Evolutionary conservation across 345 rosid species (phyloP).

Genomic region (Lepidium sativum): DNA sequence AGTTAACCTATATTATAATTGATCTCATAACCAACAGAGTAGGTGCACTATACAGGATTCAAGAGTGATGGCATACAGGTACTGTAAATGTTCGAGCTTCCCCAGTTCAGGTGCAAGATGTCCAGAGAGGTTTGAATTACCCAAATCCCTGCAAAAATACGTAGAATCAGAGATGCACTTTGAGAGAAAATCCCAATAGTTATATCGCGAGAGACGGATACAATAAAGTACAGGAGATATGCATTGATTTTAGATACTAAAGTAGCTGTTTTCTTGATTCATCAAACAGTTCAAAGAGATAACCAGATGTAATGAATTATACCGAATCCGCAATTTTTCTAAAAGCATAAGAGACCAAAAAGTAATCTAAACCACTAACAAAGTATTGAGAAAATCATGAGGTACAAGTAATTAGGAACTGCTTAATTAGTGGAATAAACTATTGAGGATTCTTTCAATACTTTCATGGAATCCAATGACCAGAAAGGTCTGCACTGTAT

Average conservation of each 20-base stretch:
- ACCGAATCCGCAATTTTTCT: neutral
- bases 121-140: constrained; percentile 84
- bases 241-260: neutral
- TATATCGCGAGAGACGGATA: neutral
- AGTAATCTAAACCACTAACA: constrained; percentile 4
- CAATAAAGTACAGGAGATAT: neutral
- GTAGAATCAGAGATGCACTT: neutral
- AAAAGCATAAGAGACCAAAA: constrained; percentile 1
- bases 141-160: constrained; percentile 65
- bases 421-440: neutral
- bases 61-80: constrained; percentile 51
- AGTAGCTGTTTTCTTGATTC: neutral
- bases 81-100: constrained; percentile 81
- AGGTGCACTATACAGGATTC: neutral
- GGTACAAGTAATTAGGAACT: neutral
- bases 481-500: neutral
- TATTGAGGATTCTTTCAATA: constrained; percentile 10
- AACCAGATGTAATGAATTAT: neutral
- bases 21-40: neutral
- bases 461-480: constrained; percentile 20
- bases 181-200: neutral
- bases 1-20: neutral
- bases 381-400: constrained; percentile 3
- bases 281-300: constrained; percentile 7
- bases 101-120: constrained; percentile 84